Evolutionary conservation across 2,329 filamentous ascomycete genomes (phyloP), one percentile per base, ranked within the genome.

Genomic region (Clonostachys rhizophaga): DNA sequence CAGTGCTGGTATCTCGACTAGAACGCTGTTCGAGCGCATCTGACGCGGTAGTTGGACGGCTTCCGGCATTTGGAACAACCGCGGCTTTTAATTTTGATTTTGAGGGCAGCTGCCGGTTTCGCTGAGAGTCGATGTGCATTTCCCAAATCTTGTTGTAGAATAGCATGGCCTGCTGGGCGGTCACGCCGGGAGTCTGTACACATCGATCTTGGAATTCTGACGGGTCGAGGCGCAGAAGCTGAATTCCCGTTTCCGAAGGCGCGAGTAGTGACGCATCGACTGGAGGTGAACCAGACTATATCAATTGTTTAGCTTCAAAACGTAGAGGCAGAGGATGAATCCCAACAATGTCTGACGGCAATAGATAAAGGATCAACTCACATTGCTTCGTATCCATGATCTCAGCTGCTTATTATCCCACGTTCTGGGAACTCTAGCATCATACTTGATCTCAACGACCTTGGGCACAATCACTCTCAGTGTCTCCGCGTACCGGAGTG

Each of bases 401-500:
- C 55, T 62, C 34, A 72, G 49, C 30, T 67, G 55, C 36, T 56
- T 54, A 46, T 71, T 69, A 5, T 59, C 58, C 72, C 70, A 75
- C 2, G 65, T 67, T 16, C 56, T 58, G 3, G 71, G 66, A 20
- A 57, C 54, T 7, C 46, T 48, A 1, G 57, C 48, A 46, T 66
- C 55, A 45, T 58, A 61, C 7, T 46, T 45, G 5, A 45, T 50
- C 6, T 50, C 20, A 37, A 54, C 57, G 2, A 52, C 42, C 45
- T 53, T 58, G 4, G 70, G 67, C 10, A 64, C 56, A 2, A 63
- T 52, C 2, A 71, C 69, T 2, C 69, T 60, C 45, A 78, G 55
- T 58, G 75, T 64, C 60, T 76, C 71, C 2, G 72, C 73, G 47
- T 74, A 76, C 8, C 72, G 61, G 48, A 76, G 55, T 1, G 73